phyloP scores from a whole-genome alignment of 2,329 filamentous ascomycete species.

The Metarhizium sp. region DNA sequence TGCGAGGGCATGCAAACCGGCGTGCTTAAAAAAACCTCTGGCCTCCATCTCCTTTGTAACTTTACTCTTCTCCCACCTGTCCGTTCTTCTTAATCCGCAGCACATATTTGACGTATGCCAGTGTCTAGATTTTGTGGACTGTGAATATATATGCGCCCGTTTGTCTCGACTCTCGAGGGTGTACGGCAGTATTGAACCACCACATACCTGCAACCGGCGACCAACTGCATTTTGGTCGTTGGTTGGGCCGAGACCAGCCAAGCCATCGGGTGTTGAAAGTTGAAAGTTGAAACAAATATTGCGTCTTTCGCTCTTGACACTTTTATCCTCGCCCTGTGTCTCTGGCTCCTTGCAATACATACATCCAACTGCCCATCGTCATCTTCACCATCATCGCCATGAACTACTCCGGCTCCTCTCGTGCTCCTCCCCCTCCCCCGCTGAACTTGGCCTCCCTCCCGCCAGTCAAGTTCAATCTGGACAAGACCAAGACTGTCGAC shows the following conservation, averaged over 20 bases:
- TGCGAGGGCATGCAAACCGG: no score
- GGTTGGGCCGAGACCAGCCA: background rate
- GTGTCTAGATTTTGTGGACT: no score
- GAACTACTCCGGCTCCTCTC: conserved; percentile 2
- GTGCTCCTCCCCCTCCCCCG: conserved; percentile 7
- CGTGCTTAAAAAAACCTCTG: no score
- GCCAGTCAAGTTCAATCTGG: conserved; percentile 11
- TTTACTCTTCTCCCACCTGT: no score
- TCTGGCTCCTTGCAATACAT: background rate
- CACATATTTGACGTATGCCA: no score
- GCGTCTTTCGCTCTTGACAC: background rate
- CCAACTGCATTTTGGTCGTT: background rate
- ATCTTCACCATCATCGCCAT: background rate
- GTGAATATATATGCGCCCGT: no score
- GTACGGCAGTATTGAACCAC: no score
- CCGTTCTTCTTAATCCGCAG: no score
- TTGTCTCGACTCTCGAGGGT: no score
- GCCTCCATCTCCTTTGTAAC: no score
- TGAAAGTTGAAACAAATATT: background rate
- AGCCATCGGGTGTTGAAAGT: background rate
- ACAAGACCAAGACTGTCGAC: conserved; percentile 12
- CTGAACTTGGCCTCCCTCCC: conserved; percentile 7
- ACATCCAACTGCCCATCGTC: background rate
- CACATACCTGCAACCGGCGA: background rate
- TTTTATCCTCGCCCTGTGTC: background rate